Evolutionary conservation across 2,329 filamentous ascomycete genomes (phyloP).

Genomic region (Curvularia hawaiiensis): DNA sequence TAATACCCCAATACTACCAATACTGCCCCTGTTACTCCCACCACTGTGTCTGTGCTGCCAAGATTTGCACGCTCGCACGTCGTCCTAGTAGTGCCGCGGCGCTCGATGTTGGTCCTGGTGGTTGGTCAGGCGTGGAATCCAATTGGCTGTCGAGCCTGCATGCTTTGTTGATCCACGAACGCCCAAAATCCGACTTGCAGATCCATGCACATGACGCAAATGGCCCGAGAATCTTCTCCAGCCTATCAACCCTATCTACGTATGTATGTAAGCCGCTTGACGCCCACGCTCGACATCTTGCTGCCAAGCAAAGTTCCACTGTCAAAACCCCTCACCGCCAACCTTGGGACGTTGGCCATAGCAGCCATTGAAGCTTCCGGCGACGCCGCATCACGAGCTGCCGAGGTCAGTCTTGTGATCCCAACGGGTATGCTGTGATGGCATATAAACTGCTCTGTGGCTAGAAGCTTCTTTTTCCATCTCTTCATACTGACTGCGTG

Average conservation of each 20-base stretch:
- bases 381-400: slow-evolving; percentile 42
- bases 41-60: slow-evolving; percentile 5
- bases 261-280: slow-evolving; percentile 14
- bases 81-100: background rate
- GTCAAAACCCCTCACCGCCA: slow-evolving; percentile 15
- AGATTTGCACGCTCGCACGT: background rate
- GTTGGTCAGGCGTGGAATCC: background rate
- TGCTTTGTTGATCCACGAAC: slow-evolving; percentile 31
- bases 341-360: slow-evolving; percentile 15
- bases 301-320: background rate
- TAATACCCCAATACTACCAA: slow-evolving; percentile 38
- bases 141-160: slow-evolving; percentile 26
- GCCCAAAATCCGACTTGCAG: slow-evolving; percentile 4
- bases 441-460: slow-evolving; percentile 31
- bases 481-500: slow-evolving; percentile 15
- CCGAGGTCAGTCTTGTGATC: slow-evolving; percentile 38
- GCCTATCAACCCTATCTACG: slow-evolving; percentile 19
- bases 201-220: slow-evolving; percentile 10
- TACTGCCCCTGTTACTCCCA: slow-evolving; percentile 17
- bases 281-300: slow-evolving; percentile 1
- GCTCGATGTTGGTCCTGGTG: background rate
- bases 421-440: slow-evolving; percentile 23
- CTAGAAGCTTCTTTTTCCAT: slow-evolving; percentile 11
- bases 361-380: slow-evolving; percentile 24
- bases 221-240: background rate